Evolutionary conservation across 2,329 filamentous ascomycete genomes (phyloP), one percentile per base, ranked within the genome.

Genomic region (Botrytis squamosa): DNA sequence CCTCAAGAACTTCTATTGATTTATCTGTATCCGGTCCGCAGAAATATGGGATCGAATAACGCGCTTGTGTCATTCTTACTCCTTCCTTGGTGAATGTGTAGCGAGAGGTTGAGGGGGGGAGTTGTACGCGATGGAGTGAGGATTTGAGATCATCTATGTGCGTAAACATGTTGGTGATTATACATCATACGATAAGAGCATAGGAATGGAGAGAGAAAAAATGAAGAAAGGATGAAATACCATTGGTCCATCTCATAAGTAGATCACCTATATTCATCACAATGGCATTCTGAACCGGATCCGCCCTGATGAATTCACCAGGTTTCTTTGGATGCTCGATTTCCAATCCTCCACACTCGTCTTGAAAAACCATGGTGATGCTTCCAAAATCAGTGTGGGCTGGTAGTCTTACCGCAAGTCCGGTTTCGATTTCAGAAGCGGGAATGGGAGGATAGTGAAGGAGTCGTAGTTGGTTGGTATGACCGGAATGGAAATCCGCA

Each of bases 11-110:
- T 77, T 88, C 85, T 70, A 90, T 86, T 14, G 86, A 80, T 5
- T 84, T 81, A 62, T 85, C 82, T 4, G 84, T 82, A 75, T 88
- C 85, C 0, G 88, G 86, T 9, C 83, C 81, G 46, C 89, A 83
- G 72, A 90, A 90, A 77, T 89, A 90, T 0, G 88, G 87, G 70
- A 90, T 90, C 14, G 88, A 90, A 75, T 88, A 90, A 22, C 88
- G 81, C 33, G 85, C 83, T 46, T 82, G 81, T 4, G 86, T 87
- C 82, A 87, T 85, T 5, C 82, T 78, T 22, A 83, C 78, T n/a
- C 29, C 62, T n/a, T 36, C n/a, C 9, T 64, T 5, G 2, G 78
- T 77, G 1, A 82, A 84, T 63, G 79, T 81, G 73, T 80, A 83
- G 29, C 83, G 80, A 74, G 84, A 81, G 16, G 81, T 77, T 0